phyloP scores from a whole-genome alignment of 169 alveolate genomes.

The Perkinsus marinus region DNA sequence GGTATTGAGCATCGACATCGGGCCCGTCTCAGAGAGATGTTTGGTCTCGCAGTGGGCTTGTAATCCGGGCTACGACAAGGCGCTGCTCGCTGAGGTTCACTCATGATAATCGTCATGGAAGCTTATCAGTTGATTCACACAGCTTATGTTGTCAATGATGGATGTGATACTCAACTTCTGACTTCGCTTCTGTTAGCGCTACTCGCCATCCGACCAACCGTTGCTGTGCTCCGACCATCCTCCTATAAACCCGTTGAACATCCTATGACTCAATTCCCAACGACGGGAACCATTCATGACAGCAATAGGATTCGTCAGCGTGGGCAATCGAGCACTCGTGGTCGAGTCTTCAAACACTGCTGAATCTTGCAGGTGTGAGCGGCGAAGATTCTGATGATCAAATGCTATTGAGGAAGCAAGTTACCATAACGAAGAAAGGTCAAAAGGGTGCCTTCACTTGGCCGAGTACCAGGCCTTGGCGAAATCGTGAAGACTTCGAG shows the following conservation, averaged over 20 bases:
- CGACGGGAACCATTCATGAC: not conserved
- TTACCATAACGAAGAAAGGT: not conserved
- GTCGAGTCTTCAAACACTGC: too few relatives aligned
- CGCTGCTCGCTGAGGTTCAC: not conserved
- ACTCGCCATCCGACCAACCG: not conserved
- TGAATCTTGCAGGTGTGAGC: not conserved
- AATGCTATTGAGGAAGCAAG: not conserved
- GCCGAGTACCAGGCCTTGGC: not conserved
- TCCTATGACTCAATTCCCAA: not conserved
- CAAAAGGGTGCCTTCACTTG: not conserved
- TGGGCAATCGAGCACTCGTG: too few relatives aligned
- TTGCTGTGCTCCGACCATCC: not conserved
- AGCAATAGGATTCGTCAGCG: not conserved
- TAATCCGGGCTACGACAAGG: not conserved
- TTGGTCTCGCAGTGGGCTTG: not conserved
- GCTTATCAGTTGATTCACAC: not conserved
- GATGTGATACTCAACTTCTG: not conserved
- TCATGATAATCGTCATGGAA: not conserved
- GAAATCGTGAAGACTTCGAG: not conserved
- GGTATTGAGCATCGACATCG: too few relatives aligned
- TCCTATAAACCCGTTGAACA: not conserved
- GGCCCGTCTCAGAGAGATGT: not conserved
- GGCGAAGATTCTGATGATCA: not conserved
- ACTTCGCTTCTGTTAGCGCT: not conserved
- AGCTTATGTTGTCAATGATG: not conserved